Evolutionary conservation across 2,329 filamentous ascomycete species (phyloP).

Genomic region (Exophiala bonariae): DNA sequence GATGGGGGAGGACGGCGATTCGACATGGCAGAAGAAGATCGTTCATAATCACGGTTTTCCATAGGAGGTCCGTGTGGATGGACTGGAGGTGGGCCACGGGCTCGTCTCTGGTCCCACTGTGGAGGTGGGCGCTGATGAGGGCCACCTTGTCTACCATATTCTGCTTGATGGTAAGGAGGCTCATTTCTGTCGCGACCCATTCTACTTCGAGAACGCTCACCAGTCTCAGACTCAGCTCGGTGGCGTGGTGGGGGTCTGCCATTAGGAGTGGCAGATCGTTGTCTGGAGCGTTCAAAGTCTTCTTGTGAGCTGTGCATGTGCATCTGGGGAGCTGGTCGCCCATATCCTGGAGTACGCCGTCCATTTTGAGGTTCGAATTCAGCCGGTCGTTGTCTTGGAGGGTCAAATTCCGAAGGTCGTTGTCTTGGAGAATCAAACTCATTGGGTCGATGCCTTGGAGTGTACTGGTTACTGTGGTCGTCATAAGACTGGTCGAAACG

Average conservation of each 20-base stretch:
- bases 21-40: conserved; percentile 40
- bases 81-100: conserved; percentile 20
- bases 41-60: conserved; percentile 29
- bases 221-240: conserved; percentile 56
- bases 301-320: conserved; percentile 7
- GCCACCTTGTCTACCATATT: conserved; percentile 11
- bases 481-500: conserved; percentile 14
- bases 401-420: conserved; percentile 12
- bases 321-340: not conserved
- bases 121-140: conserved; percentile 8
- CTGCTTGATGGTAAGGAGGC: conserved; percentile 16
- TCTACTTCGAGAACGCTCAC: conserved; percentile 56
- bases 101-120: conserved; percentile 2
- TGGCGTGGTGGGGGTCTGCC: conserved; percentile 37
- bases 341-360: conserved; percentile 2
- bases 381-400: conserved; percentile 11
- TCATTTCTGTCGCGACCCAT: conserved; percentile 53
- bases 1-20: conserved; percentile 35
- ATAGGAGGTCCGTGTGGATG: conserved; percentile 6
- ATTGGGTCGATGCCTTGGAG: conserved; percentile 11
- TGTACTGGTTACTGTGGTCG: conserved; percentile 5
- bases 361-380: conserved; percentile 12
- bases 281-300: conserved; percentile 18
- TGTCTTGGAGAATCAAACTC: conserved; percentile 15
- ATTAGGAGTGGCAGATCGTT: conserved; percentile 31